Evolutionary conservation across 306 rosid species (phyloP), one percentile per base, ranked within the genome.

Genomic region (Cicer cuneatum): DNA sequence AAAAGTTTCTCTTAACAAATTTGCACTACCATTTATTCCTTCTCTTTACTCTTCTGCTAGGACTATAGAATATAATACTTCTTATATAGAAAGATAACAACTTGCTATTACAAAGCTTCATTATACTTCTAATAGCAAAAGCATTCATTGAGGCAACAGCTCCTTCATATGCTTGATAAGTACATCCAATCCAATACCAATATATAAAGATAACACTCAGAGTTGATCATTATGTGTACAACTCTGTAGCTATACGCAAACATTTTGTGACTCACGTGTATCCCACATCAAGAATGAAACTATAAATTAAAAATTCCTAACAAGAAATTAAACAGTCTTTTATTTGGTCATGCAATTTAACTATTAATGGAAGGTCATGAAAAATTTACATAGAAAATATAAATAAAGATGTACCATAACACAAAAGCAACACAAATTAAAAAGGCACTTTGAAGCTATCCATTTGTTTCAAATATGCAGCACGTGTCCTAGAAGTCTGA

Each of bases 361-460:
- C 56, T 54, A 38, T 6, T 35, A 29, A 29, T 29, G 35, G 35
- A 29, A 29, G 35, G 5, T 29, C 35, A 29, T 29, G 35, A 29
- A 29, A 29, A 29, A 29, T 4, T 29, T 29, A 29, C 35, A 3
- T 29, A 29, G 35, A 29, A 29, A 29, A 29, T 29, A 5, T 16
- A 47, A 47, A 11, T 47, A 13, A 61, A 10, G 39, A 72, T 39
- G 10, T n/a, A 43, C 15, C 14, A 2, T 6, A 7, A 1, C 37
- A 59, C 10, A 13, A 24, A 7, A 60, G 77, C 43, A 58, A 21
- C 33, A 56, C 21, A 57, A n/a, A 73, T 59, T n/a, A 46, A 43
- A 47, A 47, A 7, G 18, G 18, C 16, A 47, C 37, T 73, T 10
- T 11, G 53, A 39, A 47, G 79, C 41, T 4, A 73, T 47, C 60